Evolutionary conservation across 345 rosid species (phyloP).

Genomic region (Barbarea vulgaris): DNA sequence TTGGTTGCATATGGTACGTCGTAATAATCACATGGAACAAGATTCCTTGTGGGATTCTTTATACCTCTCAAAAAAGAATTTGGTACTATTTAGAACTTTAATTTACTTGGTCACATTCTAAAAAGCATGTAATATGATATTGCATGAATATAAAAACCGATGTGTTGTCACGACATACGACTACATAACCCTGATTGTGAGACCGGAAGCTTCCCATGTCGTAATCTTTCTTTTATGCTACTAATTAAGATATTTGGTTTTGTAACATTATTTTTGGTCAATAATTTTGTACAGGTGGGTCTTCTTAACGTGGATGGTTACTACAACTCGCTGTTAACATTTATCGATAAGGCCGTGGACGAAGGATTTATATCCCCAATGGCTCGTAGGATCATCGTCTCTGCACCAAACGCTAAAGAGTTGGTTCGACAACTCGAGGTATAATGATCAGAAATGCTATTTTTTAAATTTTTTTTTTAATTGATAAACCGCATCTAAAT

Average conservation of each 20-base stretch:
- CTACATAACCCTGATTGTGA: slow-evolving; percentile 45
- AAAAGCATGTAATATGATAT: slow-evolving; percentile 30
- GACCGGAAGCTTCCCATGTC: slow-evolving; percentile 46
- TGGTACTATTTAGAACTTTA: not conserved
- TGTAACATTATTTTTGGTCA: slow-evolving; percentile 17
- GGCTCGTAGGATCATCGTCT: slow-evolving; percentile 85
- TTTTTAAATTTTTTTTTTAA: not conserved
- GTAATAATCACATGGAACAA: slow-evolving; percentile 35
- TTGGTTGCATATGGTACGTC: slow-evolving; percentile 38
- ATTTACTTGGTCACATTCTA: slow-evolving; percentile 11
- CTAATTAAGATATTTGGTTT: not conserved
- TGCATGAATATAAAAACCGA: slow-evolving; percentile 21
- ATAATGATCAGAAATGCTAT: slow-evolving; percentile 8
- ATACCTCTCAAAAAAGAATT: not conserved
- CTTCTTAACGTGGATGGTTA: slow-evolving; percentile 92
- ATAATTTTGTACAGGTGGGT: slow-evolving; percentile 65
- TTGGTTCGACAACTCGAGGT: slow-evolving; percentile 90
- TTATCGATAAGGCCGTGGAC: slow-evolving; percentile 89
- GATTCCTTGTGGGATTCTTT: slow-evolving; percentile 28
- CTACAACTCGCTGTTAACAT: slow-evolving; percentile 81
- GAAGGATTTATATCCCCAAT: slow-evolving; percentile 89
- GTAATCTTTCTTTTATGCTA: slow-evolving; percentile 16
- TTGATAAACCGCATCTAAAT: not conserved
- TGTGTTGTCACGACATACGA: slow-evolving; percentile 41
- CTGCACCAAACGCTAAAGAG: slow-evolving; percentile 82